phyloP scores from a whole-genome alignment of 2,329 filamentous ascomycete species.

The Sporothrix euskadiensis region DNA sequence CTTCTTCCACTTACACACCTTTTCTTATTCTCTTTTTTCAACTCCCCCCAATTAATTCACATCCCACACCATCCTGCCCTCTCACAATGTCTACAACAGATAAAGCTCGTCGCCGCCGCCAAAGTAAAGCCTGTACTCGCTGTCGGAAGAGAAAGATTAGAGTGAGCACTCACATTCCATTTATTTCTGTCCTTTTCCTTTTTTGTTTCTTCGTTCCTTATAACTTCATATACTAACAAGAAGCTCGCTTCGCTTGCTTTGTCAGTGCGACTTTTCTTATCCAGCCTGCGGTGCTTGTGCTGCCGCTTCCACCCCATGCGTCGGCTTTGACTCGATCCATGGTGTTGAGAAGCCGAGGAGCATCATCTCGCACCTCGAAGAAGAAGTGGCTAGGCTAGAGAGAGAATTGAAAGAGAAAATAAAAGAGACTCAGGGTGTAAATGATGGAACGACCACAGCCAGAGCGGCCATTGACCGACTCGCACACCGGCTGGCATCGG shows the following conservation, averaged over 20 bases:
- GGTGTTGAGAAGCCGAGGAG: constrained; percentile 20
- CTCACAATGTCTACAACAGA: neutral
- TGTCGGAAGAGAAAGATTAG: constrained; percentile 8
- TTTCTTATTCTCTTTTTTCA: neutral
- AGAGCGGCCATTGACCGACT: neutral
- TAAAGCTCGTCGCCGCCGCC: neutral
- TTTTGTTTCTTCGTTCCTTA: neutral
- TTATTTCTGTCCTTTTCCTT: too few relatives aligned
- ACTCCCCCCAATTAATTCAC: neutral
- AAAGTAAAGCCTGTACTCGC: constrained; percentile 7
- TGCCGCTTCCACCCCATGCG: neutral
- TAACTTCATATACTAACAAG: too few relatives aligned
- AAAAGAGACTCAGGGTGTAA: neutral
- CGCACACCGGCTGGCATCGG: neutral
- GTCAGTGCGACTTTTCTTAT: neutral
- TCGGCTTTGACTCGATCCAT: constrained; percentile 21
- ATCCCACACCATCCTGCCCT: neutral
- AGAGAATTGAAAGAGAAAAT: neutral
- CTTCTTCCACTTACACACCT: neutral
- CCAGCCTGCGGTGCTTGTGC: neutral
- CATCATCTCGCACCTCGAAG: constrained; percentile 19
- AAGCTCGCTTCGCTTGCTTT: neutral
- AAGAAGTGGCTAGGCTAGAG: constrained; percentile 14
- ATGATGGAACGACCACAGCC: neutral
- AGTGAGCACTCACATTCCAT: neutral